These are phyloP conservation scores for Fusarium armeniacum DNA, from an alignment of 2,329 filamentous ascomycete species.

Conservation along the genomic window DNA sequence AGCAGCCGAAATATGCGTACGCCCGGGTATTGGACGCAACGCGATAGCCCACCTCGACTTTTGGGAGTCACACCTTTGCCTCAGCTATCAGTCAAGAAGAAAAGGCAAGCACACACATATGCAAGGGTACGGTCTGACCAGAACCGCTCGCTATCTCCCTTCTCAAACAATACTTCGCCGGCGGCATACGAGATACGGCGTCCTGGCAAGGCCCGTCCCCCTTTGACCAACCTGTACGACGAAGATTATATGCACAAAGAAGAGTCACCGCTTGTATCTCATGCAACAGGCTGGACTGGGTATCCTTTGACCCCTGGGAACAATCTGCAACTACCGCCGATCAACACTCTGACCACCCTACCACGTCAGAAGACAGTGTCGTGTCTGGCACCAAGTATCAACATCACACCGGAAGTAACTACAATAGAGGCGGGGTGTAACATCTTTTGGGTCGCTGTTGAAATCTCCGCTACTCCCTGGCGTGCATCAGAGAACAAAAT, in stretches of 20 bases:
- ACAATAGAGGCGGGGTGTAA: conserved; percentile 53
- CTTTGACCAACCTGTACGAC: conserved; percentile 42
- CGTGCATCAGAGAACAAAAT: neutral
- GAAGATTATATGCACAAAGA: conserved; percentile 2
- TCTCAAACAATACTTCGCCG: conserved; percentile 26
- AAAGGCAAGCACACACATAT: conserved; percentile 23
- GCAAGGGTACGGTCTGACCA: neutral
- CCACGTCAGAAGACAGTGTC: conserved; percentile 7
- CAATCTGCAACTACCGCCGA: neutral
- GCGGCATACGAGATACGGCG: conserved; percentile 25
- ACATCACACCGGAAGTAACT: conserved; percentile 59
- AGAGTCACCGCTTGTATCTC: neutral
- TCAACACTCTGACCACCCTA: neutral
- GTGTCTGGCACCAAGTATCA: conserved; percentile 60
- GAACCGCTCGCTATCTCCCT: neutral
- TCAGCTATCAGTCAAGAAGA: conserved; percentile 41
- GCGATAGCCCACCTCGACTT: conserved; percentile 27
- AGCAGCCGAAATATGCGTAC: conserved; percentile 10
- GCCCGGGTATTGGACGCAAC: conserved; percentile 25
- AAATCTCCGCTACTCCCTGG: conserved; percentile 59
- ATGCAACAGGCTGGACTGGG: conserved; percentile 7
- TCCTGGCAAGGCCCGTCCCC: conserved; percentile 34
- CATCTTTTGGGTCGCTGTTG: conserved; percentile 64
- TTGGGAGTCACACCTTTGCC: conserved; percentile 14
- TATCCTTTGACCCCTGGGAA: neutral